Conservation (phyloP, 2,329 filamentous ascomycete genomes). For the Phyllosticta ampelicida region DNA sequence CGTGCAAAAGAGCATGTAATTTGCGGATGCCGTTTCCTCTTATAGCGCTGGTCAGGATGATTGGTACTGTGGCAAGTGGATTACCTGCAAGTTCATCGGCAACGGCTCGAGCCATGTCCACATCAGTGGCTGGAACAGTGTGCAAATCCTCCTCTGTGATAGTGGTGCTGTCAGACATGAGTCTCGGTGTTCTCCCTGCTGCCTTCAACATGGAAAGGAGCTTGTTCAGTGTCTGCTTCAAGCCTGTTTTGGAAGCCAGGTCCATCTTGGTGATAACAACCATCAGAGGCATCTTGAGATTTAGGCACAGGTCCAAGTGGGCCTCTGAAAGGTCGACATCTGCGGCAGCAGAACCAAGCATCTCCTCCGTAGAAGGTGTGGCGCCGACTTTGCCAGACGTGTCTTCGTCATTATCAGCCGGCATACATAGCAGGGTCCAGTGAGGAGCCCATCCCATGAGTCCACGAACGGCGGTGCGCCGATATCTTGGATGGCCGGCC, state of each 20-base stretch:
- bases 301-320: slow-evolving; percentile 76
- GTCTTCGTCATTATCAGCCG: slow-evolving; percentile 59
- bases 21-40: slow-evolving; percentile 72
- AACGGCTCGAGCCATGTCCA: slow-evolving; percentile 43
- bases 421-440: slow-evolving; percentile 81
- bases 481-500: slow-evolving; percentile 79
- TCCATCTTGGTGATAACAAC: slow-evolving; percentile 89
- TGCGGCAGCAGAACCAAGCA: slow-evolving; percentile 39
- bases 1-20: slow-evolving; percentile 69
- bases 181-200: slow-evolving; percentile 59
- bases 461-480: slow-evolving; percentile 77
- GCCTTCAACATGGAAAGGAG: slow-evolving; percentile 69
- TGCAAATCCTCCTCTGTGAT: slow-evolving; percentile 41
- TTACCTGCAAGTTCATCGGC: slow-evolving; percentile 29
- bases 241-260: slow-evolving; percentile 59
- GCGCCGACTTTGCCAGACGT: slow-evolving; percentile 30
- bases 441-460: slow-evolving; percentile 94
- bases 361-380: slow-evolving; percentile 42
- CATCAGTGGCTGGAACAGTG: slow-evolving; percentile 43
- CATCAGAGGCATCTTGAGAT: slow-evolving; percentile 64
- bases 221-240: slow-evolving; percentile 61
- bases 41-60: slow-evolving; percentile 78
- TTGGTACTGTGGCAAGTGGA: slow-evolving; percentile 54
- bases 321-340: slow-evolving; percentile 64
- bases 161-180: slow-evolving; percentile 40